Evolutionary conservation across 1,139 yeast genomes (phyloP).

Genomic region (Taiozyma sp.): DNA sequence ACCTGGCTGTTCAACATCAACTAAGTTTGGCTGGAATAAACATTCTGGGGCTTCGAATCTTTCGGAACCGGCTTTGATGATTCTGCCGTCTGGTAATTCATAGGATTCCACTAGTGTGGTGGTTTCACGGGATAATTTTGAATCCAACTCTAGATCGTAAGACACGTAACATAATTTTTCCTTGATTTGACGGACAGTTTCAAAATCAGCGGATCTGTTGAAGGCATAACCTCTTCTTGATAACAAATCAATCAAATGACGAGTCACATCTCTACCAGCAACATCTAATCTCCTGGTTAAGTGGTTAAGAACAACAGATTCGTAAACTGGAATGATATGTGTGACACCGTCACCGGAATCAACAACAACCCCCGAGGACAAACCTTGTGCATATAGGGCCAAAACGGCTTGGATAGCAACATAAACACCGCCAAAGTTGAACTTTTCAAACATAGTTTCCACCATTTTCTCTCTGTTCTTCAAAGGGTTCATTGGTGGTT

Average conservation of each 20-base stretch:
- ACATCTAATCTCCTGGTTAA: conserved; percentile 89
- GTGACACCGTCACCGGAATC: conserved; percentile 97
- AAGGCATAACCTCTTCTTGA: conserved; percentile 97
- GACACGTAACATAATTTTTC: conserved; percentile 95
- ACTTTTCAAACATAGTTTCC: conserved; percentile 95
- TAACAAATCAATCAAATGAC: conserved; percentile 83
- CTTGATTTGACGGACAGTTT: conserved; percentile 95
- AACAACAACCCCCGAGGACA: conserved; percentile 97
- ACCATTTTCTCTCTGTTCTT: conserved; percentile 94
- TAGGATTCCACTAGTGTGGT: conserved; percentile 87
- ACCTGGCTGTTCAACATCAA: conserved; percentile 98
- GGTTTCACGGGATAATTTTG: conserved; percentile 85
- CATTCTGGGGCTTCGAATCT: conserved; percentile 98
- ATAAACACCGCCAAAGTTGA: conserved; percentile 92
- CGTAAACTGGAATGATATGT: conserved; percentile 96
- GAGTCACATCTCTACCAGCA: conserved; percentile 97
- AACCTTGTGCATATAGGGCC: conserved; percentile 95
- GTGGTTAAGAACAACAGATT: conserved; percentile 91
- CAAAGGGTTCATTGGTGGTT: conserved; percentile 97
- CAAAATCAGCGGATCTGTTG: conserved; percentile 97
- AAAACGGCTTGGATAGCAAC: conserved; percentile 98
- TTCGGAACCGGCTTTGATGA: conserved; percentile 90
- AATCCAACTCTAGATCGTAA: conserved; percentile 86
- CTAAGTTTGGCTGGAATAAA: conserved; percentile 91
- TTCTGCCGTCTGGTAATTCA: conserved; percentile 95